These are phyloP conservation scores for Cucurbita moschata DNA, from an alignment of 306 rosid genomes.

Conservation along the genomic window DNA sequence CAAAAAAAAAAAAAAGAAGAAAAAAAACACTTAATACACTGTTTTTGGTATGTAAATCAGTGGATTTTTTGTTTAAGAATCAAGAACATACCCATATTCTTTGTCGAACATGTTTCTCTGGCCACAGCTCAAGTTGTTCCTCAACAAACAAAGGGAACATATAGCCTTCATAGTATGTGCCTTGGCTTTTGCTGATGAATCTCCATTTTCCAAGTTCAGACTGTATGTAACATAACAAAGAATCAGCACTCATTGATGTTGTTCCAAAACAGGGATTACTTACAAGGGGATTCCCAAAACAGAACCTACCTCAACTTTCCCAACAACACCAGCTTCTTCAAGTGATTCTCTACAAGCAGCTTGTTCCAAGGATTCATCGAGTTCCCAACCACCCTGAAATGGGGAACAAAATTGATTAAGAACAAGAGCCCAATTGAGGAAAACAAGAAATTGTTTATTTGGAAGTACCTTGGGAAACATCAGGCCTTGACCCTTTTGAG, in stretches of 20 bases:
- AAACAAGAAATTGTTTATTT: not conserved
- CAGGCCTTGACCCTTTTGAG: constrained; percentile 64
- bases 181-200: constrained; percentile 75
- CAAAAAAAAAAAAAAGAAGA: too few relatives aligned
- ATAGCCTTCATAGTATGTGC: constrained; percentile 76
- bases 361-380: constrained; percentile 84
- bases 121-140: constrained; percentile 89
- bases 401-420: too few relatives aligned
- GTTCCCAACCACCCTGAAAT: constrained; percentile 88
- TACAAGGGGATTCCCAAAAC: not conserved
- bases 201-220: constrained; percentile 77
- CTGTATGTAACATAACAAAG: constrained; percentile 17
- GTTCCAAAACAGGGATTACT: not conserved
- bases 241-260: not conserved
- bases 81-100: constrained; percentile 63
- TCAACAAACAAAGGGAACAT: constrained; percentile 83
- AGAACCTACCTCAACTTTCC: constrained; percentile 54
- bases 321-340: constrained; percentile 91
- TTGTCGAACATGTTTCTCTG: constrained; percentile 54
- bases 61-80: not conserved
- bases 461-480: constrained; percentile 76
- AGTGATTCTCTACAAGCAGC: constrained; percentile 88
- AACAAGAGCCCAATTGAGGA: not conserved
- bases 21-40: not conserved
- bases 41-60: not conserved